A percentile compares a stretch with the other conserved stretches of the same genome.
Conservation (phyloP, 805 yeast species). For the Metschnikowia lachancei region DNA sequence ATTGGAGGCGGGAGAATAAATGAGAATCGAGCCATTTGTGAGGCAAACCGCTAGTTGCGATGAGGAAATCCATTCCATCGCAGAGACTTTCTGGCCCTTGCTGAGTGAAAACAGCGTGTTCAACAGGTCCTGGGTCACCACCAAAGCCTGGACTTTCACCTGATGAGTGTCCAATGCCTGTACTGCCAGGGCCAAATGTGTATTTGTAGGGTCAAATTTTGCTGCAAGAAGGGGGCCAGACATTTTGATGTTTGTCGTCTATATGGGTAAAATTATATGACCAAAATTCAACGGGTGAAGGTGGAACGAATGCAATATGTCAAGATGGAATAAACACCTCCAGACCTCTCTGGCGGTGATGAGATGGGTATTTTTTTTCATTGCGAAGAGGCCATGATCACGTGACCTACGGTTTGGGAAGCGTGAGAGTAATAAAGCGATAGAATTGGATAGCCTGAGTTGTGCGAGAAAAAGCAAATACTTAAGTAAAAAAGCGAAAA, state of each 20-base stretch:
- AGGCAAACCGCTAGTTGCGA: conserved; percentile 57
- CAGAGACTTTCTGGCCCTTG: conserved; percentile 48
- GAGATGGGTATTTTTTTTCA: conserved; percentile 11
- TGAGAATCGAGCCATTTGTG: conserved; percentile 58
- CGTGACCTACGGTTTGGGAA: no score
- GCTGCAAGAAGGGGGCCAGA: conserved; percentile 38
- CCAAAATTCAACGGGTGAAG: no score
- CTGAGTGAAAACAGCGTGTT: conserved; percentile 52
- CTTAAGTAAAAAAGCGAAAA: no score
- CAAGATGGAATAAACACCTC: not conserved
- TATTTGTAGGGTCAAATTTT: conserved; percentile 61
- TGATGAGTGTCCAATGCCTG: conserved; percentile 71
- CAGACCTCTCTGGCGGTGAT: conserved; percentile 7
- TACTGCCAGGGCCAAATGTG: conserved; percentile 60
- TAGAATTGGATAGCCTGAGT: no score
- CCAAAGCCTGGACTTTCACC: conserved; percentile 57
- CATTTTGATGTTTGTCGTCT: conserved; percentile 6
- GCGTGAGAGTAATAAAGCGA: no score
- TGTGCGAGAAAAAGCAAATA: no score
- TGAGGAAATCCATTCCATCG: conserved; percentile 54
- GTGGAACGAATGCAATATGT: no score
- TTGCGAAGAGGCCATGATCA: not conserved
- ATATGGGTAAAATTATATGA: no score
- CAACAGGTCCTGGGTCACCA: conserved; percentile 40
- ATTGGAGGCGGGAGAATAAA: conserved; percentile 67